Percentiles rank a stretch among this genome's conserved stretches.
phyloP scores from a whole-genome alignment of 805 yeast species.

The Cephaloascus fragrans region DNA sequence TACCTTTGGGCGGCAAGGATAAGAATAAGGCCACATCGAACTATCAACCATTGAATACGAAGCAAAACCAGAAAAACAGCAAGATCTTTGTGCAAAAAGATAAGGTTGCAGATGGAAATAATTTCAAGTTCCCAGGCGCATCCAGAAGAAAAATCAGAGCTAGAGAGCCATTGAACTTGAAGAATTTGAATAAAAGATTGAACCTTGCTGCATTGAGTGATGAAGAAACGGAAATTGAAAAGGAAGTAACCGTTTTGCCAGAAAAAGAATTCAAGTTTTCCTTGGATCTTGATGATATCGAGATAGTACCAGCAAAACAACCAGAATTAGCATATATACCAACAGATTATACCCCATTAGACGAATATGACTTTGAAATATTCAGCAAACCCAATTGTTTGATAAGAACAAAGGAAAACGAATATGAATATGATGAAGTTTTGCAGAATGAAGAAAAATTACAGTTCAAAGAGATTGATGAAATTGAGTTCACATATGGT shows the following conservation, averaged over 20 bases:
- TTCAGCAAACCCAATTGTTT: conserved; percentile 14
- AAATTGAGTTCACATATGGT: conserved; percentile 10
- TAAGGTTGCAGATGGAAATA: conserved; percentile 4
- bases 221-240: conserved; percentile 14
- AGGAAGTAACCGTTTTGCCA: conserved; percentile 1
- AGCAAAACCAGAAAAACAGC: not conserved
- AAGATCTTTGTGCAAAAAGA: not conserved
- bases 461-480: conserved; percentile 12
- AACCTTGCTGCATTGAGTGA: conserved; percentile 13
- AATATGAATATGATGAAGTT: conserved; percentile 7
- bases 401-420: conserved; percentile 10
- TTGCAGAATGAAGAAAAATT: conserved; percentile 2
- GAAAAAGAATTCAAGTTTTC: conserved; percentile 5
- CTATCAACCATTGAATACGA: not conserved
- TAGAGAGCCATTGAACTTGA: conserved; percentile 2
- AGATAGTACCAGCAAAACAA: conserved; percentile 29
- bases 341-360: conserved; percentile 29
- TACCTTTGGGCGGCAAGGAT: conserved; percentile 15
- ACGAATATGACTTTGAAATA: conserved; percentile 12
- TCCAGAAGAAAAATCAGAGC: not conserved
- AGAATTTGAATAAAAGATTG: conserved; percentile 13
- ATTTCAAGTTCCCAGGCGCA: conserved; percentile 9
- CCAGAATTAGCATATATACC: conserved; percentile 35
- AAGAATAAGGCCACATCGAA: conserved; percentile 4
- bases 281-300: conserved; percentile 32